A percentile compares a stretch with the other conserved stretches of the same genome.
These are phyloP conservation scores for Agrocybe praecox DNA, from an alignment of 768 basidiomycete species.

Conservation along the genomic window DNA sequence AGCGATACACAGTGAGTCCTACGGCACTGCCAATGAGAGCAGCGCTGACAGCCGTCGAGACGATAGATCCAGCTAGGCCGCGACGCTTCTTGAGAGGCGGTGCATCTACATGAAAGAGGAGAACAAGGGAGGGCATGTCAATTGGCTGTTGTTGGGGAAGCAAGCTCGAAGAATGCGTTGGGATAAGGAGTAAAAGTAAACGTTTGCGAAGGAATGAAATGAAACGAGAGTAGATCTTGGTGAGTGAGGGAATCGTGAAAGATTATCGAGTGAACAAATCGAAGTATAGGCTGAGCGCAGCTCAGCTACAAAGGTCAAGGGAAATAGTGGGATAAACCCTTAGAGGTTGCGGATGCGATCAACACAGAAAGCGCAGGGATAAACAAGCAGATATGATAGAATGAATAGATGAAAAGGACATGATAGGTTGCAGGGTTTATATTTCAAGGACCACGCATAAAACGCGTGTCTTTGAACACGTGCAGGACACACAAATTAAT, in stretches of 20 bases:
- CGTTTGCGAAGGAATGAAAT: constrained; percentile 11
- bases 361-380: background rate
- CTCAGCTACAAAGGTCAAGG: constrained; percentile 1
- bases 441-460: constrained; percentile 9
- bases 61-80: constrained; percentile 79
- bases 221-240: constrained; percentile 2
- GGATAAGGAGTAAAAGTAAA: constrained; percentile 7
- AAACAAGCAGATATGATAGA: constrained; percentile 3
- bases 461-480: constrained; percentile 14
- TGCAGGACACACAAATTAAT: constrained; percentile 7
- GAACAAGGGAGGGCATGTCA: constrained; percentile 38
- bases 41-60: constrained; percentile 83
- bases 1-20: constrained; percentile 82
- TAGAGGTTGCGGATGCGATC: constrained; percentile 1
- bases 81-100: constrained; percentile 79
- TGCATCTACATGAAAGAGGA: constrained; percentile 65
- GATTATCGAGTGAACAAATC: background rate
- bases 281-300: constrained; percentile 6
- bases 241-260: constrained; percentile 5
- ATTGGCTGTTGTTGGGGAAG: constrained; percentile 8
- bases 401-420: constrained; percentile 3
- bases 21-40: constrained; percentile 87
- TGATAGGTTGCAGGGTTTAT: constrained; percentile 11
- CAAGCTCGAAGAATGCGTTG: background rate
- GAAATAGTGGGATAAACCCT: background rate